Conservation (phyloP, 2,329 filamentous ascomycete species). For the Claviceps digitariae region DNA sequence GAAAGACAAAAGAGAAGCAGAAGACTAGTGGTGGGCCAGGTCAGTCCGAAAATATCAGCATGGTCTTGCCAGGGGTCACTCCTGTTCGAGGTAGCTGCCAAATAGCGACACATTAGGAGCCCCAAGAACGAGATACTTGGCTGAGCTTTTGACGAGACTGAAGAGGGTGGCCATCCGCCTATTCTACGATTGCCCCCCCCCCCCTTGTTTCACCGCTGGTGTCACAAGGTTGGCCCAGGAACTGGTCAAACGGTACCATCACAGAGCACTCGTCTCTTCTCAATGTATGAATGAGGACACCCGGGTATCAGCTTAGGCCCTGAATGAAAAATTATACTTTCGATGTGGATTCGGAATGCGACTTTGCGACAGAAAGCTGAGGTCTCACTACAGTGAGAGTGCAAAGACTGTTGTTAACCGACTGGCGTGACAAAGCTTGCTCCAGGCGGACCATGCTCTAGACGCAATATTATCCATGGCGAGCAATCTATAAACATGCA, state of each 20-base stretch:
- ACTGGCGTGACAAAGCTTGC: not conserved
- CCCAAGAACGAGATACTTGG: not conserved
- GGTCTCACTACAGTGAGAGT: not conserved
- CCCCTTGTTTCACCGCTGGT: constrained; percentile 6
- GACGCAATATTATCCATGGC: not conserved
- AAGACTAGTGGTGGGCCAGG: constrained; percentile 1
- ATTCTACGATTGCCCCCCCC: not conserved
- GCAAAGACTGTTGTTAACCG: not conserved
- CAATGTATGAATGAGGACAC: not conserved
- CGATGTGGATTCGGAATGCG: not conserved
- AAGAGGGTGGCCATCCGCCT: not conserved
- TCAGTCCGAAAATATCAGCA: not conserved
- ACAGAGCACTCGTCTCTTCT: not conserved
- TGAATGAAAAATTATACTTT: not conserved
- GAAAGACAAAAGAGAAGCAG: not conserved
- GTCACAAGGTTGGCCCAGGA: constrained; percentile 3
- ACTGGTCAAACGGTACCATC: constrained; percentile 6
- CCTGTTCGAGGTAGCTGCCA: not conserved
- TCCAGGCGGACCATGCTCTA: not conserved
- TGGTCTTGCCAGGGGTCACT: not conserved
- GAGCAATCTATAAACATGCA: not conserved
- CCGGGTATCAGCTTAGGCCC: not conserved
- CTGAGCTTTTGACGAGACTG: not conserved
- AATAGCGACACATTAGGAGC: not conserved
- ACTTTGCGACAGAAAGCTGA: not conserved